A percentile compares a stretch with the other conserved stretches of the same genome.
Evolutionary conservation across 106 monocot genomes (phyloP).

Genomic region (Triglochin maritima): DNA sequence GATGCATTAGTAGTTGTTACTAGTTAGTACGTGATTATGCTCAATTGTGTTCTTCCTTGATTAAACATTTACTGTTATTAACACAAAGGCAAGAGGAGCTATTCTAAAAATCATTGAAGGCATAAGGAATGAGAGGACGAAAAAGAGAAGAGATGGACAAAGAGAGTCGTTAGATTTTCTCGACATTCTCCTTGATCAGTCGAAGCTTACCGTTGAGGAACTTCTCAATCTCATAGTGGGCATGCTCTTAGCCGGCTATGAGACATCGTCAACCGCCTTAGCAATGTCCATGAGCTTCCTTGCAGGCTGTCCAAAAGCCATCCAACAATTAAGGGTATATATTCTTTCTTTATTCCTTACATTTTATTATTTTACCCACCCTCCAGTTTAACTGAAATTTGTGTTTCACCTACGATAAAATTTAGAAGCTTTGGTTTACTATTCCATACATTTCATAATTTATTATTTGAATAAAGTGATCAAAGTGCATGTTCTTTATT

Average conservation of each 20-base stretch:
- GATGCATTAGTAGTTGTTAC: neutral
- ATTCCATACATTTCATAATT: too few species aligned
- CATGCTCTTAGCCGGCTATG: slow-evolving; percentile 22
- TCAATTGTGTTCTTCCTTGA: neutral
- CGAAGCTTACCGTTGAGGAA: neutral
- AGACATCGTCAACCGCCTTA: slow-evolving; percentile 13
- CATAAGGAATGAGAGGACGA: neutral
- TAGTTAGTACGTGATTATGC: neutral
- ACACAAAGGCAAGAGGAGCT: neutral
- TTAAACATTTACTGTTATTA: too few species aligned
- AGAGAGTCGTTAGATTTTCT: neutral
- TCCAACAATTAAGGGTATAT: neutral
- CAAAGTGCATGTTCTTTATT: too few species aligned
- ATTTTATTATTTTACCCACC: too few species aligned
- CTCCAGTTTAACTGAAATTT: too few species aligned
- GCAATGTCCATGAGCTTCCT: slow-evolving; percentile 22
- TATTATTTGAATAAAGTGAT: too few species aligned
- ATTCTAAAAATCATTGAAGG: neutral
- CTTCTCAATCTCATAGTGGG: slow-evolving; percentile 4
- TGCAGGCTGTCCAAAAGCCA: slow-evolving; percentile 13
- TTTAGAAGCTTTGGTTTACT: too few species aligned
- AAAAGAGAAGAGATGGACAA: neutral
- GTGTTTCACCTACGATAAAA: too few species aligned
- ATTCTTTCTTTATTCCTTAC: too few species aligned
- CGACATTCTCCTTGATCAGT: neutral